Evolutionary conservation across 306 rosid genomes (phyloP), one percentile per base, ranked within the genome.

Genomic region (Ormosia semicastrata): DNA sequence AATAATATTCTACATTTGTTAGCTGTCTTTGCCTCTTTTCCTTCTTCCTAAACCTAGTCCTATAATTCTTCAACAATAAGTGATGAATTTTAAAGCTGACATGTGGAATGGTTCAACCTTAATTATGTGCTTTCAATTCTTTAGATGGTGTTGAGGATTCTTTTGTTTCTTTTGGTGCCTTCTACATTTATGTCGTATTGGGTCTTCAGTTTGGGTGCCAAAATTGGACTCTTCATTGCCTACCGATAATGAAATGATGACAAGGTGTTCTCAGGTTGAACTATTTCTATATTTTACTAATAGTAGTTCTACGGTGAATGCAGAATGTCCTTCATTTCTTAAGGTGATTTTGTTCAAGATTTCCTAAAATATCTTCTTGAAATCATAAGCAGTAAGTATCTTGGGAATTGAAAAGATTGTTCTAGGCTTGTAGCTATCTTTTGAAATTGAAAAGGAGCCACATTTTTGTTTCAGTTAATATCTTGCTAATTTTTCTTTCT

Each of bases 151-250:
- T 43, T 71, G 17, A 41, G 46, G 17, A 63, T 83, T 63, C 65
- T 11, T 82, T 82, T 67, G 63, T 76, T 67, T 34, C 59, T 30
- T 32, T 58, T 14, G 50, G 34, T 53, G 39, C 74, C 60, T 73
- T 33, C 14, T 71, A 13, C 13, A 13, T 32, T 30, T 41, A 32
- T 63, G 47, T 54, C 10, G 10, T 43, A 4, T 32, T 30, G 13
- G 70, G 30, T 53, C n/a, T 64, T 81, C 40, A 62, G 34, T 62
- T 69, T 57, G 47, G 17, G 13, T 37, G 65, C 73, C 62, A 37
- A 52, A 5, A 5, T 15, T 57, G 13, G 33, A n/a, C 66, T 14
- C 2, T 47, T 64, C 39, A 29, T 56, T 34, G 10, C 44, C 47
- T 34, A 76, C 41, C 46, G 8, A n/a, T 34, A 47, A 63, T 43